A percentile compares a stretch with the other conserved stretches of the same genome.
Evolutionary conservation across 1,139 yeast species (phyloP).

Genomic region (Groenewaldozyma sp.): DNA sequence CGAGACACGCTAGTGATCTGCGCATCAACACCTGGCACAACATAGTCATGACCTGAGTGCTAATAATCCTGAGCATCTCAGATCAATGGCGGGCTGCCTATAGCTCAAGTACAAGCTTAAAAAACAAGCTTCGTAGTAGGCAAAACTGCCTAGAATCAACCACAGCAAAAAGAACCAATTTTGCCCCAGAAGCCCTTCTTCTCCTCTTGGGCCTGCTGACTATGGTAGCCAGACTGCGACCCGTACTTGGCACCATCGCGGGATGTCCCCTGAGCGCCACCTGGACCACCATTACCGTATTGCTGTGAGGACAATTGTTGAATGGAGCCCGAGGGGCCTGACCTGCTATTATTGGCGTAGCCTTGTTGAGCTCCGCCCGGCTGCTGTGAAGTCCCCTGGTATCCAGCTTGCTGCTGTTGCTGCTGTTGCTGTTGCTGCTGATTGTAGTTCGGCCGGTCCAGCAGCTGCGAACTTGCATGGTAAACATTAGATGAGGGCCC

Average conservation of each 20-base stretch:
- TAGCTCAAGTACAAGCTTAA: too few relatives aligned
- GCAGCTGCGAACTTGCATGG: constrained; percentile 10
- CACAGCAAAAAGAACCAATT: constrained; percentile 27
- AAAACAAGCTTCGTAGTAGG: too few relatives aligned
- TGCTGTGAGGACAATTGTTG: constrained; percentile 12
- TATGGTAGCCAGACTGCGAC: constrained; percentile 6
- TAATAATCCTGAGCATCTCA: too few relatives aligned
- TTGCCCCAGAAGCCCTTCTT: constrained; percentile 27
- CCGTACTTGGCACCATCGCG: neutral
- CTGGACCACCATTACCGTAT: constrained; percentile 7
- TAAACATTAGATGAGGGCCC: constrained; percentile 6
- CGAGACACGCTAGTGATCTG: too few relatives aligned
- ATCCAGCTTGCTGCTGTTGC: constrained; percentile 13
- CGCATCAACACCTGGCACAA: too few relatives aligned
- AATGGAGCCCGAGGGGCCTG: neutral
- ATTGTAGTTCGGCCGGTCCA: constrained; percentile 11
- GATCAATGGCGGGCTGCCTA: too few relatives aligned
- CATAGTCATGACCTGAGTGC: too few relatives aligned
- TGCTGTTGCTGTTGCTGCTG: constrained; percentile 18
- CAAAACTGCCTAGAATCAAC: constrained; percentile 13
- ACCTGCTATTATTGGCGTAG: neutral
- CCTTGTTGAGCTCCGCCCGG: constrained; percentile 15
- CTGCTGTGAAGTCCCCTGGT: too few relatives aligned
- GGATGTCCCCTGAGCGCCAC: too few relatives aligned
- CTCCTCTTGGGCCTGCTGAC: constrained; percentile 17